Evolutionary conservation across 805 yeast species (phyloP).

Genomic region (Candida sithepensis): DNA sequence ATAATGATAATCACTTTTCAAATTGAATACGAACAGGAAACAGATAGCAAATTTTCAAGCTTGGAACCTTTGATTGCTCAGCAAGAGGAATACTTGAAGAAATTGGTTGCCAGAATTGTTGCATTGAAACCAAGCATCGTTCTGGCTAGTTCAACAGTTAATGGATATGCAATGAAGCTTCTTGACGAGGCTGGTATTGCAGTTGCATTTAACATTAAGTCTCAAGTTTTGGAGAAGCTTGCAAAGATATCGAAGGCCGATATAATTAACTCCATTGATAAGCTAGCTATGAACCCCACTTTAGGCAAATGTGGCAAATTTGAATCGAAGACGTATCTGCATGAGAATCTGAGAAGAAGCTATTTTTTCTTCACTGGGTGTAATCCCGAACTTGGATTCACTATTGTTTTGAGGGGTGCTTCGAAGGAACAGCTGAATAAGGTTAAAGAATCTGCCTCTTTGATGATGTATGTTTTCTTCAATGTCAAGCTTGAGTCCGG

Average conservation of each 20-base stretch:
- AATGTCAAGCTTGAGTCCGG: conserved; percentile 79
- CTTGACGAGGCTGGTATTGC: conserved; percentile 74
- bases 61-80: conserved; percentile 82
- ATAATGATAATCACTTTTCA: conserved; percentile 86
- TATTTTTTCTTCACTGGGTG: conserved; percentile 81
- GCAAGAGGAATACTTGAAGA: conserved; percentile 78
- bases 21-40: conserved; percentile 70
- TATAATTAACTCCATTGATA: conserved; percentile 81
- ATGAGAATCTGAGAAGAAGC: conserved; percentile 56
- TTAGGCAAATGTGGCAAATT: conserved; percentile 75
- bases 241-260: conserved; percentile 81
- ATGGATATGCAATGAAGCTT: conserved; percentile 75
- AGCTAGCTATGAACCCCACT: conserved; percentile 64
- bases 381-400: conserved; percentile 69
- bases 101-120: conserved; percentile 72
- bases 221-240: conserved; percentile 73
- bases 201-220: conserved; percentile 77
- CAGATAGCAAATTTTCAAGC: conserved; percentile 52
- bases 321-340: conserved; percentile 64
- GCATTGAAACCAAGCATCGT: conserved; percentile 77
- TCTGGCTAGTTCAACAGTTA: conserved; percentile 72
- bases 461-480: conserved; percentile 74
- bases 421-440: conserved; percentile 55
- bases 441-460: conserved; percentile 75
- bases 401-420: conserved; percentile 83